Evolutionary conservation across 257 asterid genomes (phyloP), one percentile per base, ranked within the genome.

Genomic region (Gardenia jasminoides): DNA sequence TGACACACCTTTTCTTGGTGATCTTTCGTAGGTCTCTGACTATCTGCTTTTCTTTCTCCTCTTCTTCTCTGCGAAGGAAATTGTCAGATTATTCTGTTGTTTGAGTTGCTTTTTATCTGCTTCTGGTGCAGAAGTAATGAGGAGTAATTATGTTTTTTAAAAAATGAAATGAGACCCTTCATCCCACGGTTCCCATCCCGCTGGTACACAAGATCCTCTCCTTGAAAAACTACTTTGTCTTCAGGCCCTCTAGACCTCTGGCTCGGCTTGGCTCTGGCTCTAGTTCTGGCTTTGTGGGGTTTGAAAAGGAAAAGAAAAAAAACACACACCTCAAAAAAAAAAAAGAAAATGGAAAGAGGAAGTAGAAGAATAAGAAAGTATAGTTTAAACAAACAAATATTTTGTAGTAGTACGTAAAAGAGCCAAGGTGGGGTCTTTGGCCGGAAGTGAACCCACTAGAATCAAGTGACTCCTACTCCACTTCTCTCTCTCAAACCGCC

Each of bases 121-220:
- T 41, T 59, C 80, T 61, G 67, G 10, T 66, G 85, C 77, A 79
- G 26, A 46, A 71, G 77, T 74, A 52, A 16, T 77, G 67, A 50
- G 26, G 65, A 75, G 80, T 87, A 79, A 83, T 80, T 78, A 67
- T 79, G 76, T 80, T 83, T 69, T 17, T 79, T 80, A 82, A 58
- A 62, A 50, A 22, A 7, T 64, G 69, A 64, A 64, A 64, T 1
- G 69, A 30, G 22, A 13, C 43, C 12, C 1, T 44, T 76, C 66
- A 81, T 50, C 72, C 71, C 44, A 78, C 72, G 70, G 85, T 87
- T 86, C 88, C 85, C 62, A 84, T 5, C 41, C 41, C 12, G 50
- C 8, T 75, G 70, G 85, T 88, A 87, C 88, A 86, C 64, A 83
- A 87, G 82, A 87, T 81, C 83, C 86, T 88, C 91, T 89, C 93